Conservation (phyloP, 1,139 yeast species). For the Saccharomycopsis phalli region DNA sequence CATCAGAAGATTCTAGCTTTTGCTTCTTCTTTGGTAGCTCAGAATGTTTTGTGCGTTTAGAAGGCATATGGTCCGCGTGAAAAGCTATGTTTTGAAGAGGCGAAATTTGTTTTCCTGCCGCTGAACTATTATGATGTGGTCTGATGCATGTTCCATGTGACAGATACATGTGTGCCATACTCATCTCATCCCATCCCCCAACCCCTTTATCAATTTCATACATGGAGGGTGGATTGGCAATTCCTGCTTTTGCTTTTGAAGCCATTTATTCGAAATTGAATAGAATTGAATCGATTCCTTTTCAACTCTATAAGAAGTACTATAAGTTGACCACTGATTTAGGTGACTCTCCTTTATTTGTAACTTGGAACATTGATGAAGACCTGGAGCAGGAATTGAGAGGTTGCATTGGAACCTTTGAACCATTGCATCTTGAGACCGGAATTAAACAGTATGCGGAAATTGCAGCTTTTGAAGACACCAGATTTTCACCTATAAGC, state of each 20-base stretch:
- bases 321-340: constrained; percentile 21
- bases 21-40: constrained; percentile 6
- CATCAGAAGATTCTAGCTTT: neutral
- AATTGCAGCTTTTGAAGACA: constrained; percentile 67
- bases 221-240: constrained; percentile 27
- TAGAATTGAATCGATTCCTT: constrained; percentile 21
- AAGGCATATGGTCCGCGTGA: no score
- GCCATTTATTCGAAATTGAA: constrained; percentile 29
- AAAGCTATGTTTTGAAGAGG: no score
- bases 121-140: no score
- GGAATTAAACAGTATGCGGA: constrained; percentile 61
- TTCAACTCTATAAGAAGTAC: constrained; percentile 21
- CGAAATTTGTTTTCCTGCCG: no score
- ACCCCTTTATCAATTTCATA: no score
- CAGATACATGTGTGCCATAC: no score
- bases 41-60: no score
- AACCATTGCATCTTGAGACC: constrained; percentile 34
- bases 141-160: no score
- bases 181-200: no score
- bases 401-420: constrained; percentile 92
- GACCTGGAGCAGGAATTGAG: constrained; percentile 38
- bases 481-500: constrained; percentile 64
- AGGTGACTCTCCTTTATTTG: constrained; percentile 54
- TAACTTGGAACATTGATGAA: constrained; percentile 65
- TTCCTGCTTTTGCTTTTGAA: constrained; percentile 35